Evolutionary conservation across 164 flowering plant species (phyloP).

Genomic region (Sextonia rubra): DNA sequence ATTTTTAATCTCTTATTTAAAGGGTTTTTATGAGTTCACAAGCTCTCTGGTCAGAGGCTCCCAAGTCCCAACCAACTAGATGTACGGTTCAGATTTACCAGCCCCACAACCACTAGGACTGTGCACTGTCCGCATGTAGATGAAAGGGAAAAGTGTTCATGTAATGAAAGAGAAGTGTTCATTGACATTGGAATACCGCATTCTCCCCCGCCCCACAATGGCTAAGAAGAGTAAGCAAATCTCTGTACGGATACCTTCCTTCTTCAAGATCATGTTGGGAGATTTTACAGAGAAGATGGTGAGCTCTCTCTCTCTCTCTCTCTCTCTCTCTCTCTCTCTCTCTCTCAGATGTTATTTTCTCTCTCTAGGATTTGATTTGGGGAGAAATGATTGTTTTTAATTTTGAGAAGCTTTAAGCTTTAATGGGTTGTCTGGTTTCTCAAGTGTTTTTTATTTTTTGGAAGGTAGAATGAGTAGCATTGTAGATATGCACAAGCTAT

Average conservation of each 20-base stretch:
- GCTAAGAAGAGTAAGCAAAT: background rate
- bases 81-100: background rate
- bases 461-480: background rate
- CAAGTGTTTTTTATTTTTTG: background rate
- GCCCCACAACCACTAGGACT: background rate
- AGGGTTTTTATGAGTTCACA: too few relatives aligned
- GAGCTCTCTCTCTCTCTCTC: background rate
- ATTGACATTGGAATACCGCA: too few relatives aligned
- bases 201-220: background rate
- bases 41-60: too few relatives aligned
- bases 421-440: background rate
- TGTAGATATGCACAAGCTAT: too few relatives aligned
- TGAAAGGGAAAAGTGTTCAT: too few relatives aligned
- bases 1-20: too few relatives aligned
- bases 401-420: too few relatives aligned
- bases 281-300: conserved; percentile 1
- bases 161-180: background rate
- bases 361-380: background rate
- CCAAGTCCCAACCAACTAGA: too few relatives aligned
- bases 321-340: background rate
- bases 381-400: too few relatives aligned
- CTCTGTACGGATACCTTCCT: background rate
- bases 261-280: conserved; percentile 10
- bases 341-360: background rate
- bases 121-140: background rate